Evolutionary conservation across 495 filamentous ascomycete genomes (phyloP).

Genomic region (Tuber magnatum): DNA sequence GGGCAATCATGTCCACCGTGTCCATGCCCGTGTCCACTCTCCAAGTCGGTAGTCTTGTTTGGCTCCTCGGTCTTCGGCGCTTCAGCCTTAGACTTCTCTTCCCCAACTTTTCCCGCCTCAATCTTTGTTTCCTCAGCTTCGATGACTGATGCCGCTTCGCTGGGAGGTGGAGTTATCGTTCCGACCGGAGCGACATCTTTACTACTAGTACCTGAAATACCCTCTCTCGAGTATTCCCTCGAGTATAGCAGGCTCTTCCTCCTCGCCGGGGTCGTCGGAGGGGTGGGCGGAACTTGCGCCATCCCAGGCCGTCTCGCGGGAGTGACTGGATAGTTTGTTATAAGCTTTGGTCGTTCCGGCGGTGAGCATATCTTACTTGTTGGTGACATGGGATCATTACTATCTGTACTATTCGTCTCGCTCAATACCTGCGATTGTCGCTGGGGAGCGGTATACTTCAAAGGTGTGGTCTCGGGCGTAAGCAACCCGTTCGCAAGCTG

Average conservation of each 20-base stretch:
- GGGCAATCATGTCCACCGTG: conserved; percentile 22
- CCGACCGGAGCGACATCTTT: background rate
- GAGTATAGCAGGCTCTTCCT: conserved; percentile 24
- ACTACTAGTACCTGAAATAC: background rate
- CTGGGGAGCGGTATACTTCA: background rate
- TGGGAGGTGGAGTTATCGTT: conserved; percentile 8
- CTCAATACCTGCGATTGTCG: background rate
- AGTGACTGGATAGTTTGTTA: conserved; percentile 18
- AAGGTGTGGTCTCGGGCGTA: background rate
- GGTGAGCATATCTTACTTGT: background rate
- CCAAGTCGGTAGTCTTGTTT: background rate
- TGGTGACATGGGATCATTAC: background rate
- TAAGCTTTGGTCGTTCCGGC: conserved; percentile 2
- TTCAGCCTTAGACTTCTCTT: background rate
- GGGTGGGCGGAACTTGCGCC: conserved; percentile 23
- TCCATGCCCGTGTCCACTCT: conserved; percentile 9
- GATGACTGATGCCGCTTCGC: conserved; percentile 8
- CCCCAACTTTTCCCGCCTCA: conserved; percentile 6
- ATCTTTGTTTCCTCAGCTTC: conserved; percentile 14
- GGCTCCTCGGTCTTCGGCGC: background rate
- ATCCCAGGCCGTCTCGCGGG: conserved; percentile 23
- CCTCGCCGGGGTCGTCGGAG: conserved; percentile 26
- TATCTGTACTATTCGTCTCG: background rate
- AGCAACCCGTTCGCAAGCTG: background rate
- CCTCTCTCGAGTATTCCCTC: background rate